These are phyloP conservation scores for Aaosphaeria arxii DNA, from an alignment of 2,329 filamentous ascomycete genomes.

Conservation along the genomic window DNA sequence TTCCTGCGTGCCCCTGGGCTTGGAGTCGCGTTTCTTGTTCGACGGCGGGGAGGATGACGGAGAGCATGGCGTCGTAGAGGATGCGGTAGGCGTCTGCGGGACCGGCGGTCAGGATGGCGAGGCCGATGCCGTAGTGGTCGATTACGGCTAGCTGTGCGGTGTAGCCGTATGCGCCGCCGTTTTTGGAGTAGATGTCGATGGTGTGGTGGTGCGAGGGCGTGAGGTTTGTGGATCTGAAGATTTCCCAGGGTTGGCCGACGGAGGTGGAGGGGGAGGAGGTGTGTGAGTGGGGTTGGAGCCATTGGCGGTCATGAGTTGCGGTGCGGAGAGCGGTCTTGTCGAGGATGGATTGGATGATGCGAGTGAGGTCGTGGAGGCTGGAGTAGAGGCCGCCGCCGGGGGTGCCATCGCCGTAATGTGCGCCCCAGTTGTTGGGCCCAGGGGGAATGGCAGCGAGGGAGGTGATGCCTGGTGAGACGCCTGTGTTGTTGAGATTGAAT, in stretches of 20 bases:
- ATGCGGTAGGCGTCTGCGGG: conserved; percentile 2
- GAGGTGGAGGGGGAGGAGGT: neutral
- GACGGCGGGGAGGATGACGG: neutral
- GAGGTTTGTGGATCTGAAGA: conserved; percentile 2
- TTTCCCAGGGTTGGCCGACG: conserved; percentile 2
- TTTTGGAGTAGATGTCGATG: conserved; percentile 4
- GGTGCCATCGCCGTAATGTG: conserved; percentile 1
- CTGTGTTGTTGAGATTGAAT: neutral
- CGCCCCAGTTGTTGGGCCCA: conserved; percentile 1
- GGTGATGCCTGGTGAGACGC: neutral
- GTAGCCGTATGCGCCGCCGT: conserved; percentile 3
- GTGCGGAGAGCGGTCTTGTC: conserved; percentile 1
- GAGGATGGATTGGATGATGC: conserved; percentile 1
- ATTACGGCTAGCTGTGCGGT: conserved; percentile 4
- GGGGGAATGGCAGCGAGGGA: conserved; percentile 1
- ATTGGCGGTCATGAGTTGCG: neutral
- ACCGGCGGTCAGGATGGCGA: conserved; percentile 2
- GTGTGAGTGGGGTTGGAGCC: neutral
- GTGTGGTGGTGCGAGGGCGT: conserved; percentile 2
- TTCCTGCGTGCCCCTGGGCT: neutral
- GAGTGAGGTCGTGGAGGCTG: conserved; percentile 1
- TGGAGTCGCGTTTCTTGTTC: conserved; percentile 1
- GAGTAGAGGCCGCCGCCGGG: conserved; percentile 4
- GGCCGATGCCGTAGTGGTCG: conserved; percentile 3
- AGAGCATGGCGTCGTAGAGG: conserved; percentile 2